Base-by-base conservation (phyloP, 345 rosid genomes). In the Citrus sp. region DNA sequence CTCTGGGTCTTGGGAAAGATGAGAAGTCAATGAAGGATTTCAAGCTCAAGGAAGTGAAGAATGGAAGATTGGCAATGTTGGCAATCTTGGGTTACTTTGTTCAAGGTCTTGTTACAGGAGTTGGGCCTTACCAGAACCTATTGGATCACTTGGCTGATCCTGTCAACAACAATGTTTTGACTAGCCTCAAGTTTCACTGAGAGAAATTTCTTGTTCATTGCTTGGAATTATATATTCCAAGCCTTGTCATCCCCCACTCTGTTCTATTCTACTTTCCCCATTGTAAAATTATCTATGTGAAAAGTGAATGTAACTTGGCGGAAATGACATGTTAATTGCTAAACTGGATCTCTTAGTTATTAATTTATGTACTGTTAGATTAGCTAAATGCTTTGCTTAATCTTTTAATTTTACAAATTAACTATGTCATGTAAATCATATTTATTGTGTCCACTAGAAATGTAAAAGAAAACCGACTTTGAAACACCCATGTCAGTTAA, bases 1-100 rank as follows among this genome's bases (percentile, higher is more conserved):
- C 99, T 13, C 94, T 95, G 4, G 98, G 98, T 55, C 77, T 95
- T 0, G 99, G 98, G 6, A 95, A 95, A 86, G 91, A 93, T 70
- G 98, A 92, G 88, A 95, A 93, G 84, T 88, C 94, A 12, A 0
- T 96, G 91, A 93, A 88, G 77, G 99, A 96, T 0, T 73, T 96
- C 89, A 96, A 93, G 90, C 87, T 96, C 64, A 96, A 96, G 88
- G 99, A 96, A 85, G 87, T 96, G 81, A 96, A 93, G 92, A 96
- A 93, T 54, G 97, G 97, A 63, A 87, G 98, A 80, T 65, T 96
- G 83, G 99, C 99, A 2, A 93, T 96, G 98, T 78, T 92, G 80
- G 98, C 99, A 2, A 80, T 96, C 68, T 54, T 96, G 72, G 98
- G 98, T 24, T 93, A 82, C 86, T 93, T 93, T 70, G 62, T 92